Conservation (phyloP, 805 yeast genomes). For the Schwanniomyces sp. region DNA sequence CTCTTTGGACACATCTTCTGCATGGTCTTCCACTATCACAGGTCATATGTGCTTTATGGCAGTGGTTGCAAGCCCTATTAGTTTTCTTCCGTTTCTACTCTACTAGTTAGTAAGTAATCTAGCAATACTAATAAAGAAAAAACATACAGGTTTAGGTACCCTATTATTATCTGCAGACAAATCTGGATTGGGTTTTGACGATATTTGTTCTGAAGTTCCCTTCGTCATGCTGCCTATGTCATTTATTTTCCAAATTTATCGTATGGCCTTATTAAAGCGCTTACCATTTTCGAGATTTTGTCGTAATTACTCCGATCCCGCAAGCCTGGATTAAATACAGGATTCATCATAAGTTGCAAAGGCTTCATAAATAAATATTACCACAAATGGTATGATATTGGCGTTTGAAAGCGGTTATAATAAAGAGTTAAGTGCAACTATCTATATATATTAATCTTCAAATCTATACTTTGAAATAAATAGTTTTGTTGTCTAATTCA, state of each 20-base stretch:
- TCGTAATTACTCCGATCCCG: background rate
- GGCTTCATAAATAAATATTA: no score
- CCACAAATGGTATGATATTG: no score
- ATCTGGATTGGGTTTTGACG: background rate
- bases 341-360: background rate
- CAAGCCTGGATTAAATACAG: background rate
- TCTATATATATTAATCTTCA: no score
- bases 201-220: background rate
- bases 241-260: background rate
- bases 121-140: background rate
- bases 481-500: no score
- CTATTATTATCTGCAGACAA: background rate
- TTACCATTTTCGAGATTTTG: background rate
- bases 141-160: slow-evolving; percentile 5
- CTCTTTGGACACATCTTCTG: slow-evolving; percentile 69
- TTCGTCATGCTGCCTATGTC: background rate
- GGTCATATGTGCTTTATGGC: slow-evolving; percentile 88
- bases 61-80: slow-evolving; percentile 84
- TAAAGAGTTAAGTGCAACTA: no score
- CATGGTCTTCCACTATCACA: slow-evolving; percentile 89
- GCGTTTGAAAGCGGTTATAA: no score
- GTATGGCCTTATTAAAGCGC: background rate
- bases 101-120: background rate
- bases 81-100: slow-evolving; percentile 57
- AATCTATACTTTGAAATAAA: no score